These are phyloP conservation scores for Kodamaea arcana DNA, from an alignment of 1,139 yeast genomes.

Conservation along the genomic window DNA sequence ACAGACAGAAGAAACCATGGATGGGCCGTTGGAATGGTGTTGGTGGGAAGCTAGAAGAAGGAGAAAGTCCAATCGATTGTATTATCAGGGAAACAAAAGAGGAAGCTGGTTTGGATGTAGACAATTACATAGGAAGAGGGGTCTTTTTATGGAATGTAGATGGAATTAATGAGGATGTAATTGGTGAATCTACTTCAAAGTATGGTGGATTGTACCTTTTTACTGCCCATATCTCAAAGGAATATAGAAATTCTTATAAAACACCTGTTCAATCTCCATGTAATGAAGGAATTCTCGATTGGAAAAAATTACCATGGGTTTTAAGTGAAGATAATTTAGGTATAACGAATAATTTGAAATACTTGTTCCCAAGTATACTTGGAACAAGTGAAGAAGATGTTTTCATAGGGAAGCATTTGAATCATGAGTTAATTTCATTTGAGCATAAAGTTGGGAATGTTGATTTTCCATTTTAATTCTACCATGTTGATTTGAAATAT, in stretches of 20 bases:
- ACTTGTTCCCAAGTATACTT: slow-evolving; percentile 27
- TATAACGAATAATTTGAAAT: slow-evolving; percentile 37
- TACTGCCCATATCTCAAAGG: slow-evolving; percentile 32
- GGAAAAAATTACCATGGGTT: slow-evolving; percentile 41
- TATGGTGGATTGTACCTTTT: slow-evolving; percentile 41
- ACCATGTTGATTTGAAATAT: too few relatives aligned
- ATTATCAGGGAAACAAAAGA: slow-evolving; percentile 42
- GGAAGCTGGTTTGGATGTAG: slow-evolving; percentile 38
- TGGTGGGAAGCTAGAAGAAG: slow-evolving; percentile 42
- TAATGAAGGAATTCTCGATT: slow-evolving; percentile 45
- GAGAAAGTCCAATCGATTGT: slow-evolving; percentile 36
- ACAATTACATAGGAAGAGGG: slow-evolving; percentile 31
- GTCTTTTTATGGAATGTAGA: slow-evolving; percentile 36
- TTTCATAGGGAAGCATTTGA: slow-evolving; percentile 20
- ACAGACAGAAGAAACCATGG: slow-evolving; percentile 46
- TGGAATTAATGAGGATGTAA: slow-evolving; percentile 5
- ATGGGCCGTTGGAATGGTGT: slow-evolving; percentile 54
- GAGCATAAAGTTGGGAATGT: slow-evolving; percentile 14
- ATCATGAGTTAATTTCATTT: slow-evolving; percentile 14
- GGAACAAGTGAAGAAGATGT: slow-evolving; percentile 19
- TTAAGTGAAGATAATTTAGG: slow-evolving; percentile 39
- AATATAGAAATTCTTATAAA: slow-evolving; percentile 22
- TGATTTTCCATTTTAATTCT: background rate
- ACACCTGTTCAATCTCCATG: slow-evolving; percentile 18
- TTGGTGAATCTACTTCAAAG: slow-evolving; percentile 5